Evolutionary conservation across 1,284 basidiomycete genomes (phyloP).

Genomic region (Trametes hirsuta): DNA sequence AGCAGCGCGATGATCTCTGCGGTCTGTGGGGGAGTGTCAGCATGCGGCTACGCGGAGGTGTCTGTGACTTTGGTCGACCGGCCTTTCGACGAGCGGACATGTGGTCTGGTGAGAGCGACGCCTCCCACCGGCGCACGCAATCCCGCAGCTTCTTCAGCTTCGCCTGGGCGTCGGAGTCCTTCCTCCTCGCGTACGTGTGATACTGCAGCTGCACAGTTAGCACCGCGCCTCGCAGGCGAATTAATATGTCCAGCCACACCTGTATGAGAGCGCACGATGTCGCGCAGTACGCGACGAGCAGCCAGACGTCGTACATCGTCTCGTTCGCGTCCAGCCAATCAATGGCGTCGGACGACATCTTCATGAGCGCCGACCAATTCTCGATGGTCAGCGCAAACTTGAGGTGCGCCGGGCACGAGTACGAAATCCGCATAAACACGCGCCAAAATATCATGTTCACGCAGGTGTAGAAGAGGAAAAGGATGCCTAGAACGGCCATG

Average conservation of each 20-base stretch:
- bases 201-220: slow-evolving; percentile 55
- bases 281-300: slow-evolving; percentile 86
- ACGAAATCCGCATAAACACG: slow-evolving; percentile 94
- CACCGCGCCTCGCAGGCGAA: slow-evolving; percentile 5
- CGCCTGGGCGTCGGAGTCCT: slow-evolving; percentile 73
- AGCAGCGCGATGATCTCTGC: slow-evolving; percentile 91
- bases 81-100: slow-evolving; percentile 91
- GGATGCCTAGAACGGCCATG: slow-evolving; percentile 57
- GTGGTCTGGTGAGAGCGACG: slow-evolving; percentile 77
- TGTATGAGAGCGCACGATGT: slow-evolving; percentile 90
- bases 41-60: slow-evolving; percentile 15
- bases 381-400: slow-evolving; percentile 82
- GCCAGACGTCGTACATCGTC: slow-evolving; percentile 82
- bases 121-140: slow-evolving; percentile 84
- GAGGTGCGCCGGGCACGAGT: slow-evolving; percentile 83
- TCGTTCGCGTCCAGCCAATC: slow-evolving; percentile 90
- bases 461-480: slow-evolving; percentile 86
- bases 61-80: slow-evolving; percentile 39
- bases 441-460: slow-evolving; percentile 92
- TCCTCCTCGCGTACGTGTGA: slow-evolving; percentile 88
- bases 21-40: slow-evolving; percentile 58
- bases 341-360: slow-evolving; percentile 78
- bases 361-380: slow-evolving; percentile 77
- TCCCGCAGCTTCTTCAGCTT: slow-evolving; percentile 82
- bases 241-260: slow-evolving; percentile 46